Percentiles rank a stretch among this genome's conserved stretches.
phyloP scores from a whole-genome alignment of 2,329 filamentous ascomycete species.

The Phyllosticta citrichinensis region DNA sequence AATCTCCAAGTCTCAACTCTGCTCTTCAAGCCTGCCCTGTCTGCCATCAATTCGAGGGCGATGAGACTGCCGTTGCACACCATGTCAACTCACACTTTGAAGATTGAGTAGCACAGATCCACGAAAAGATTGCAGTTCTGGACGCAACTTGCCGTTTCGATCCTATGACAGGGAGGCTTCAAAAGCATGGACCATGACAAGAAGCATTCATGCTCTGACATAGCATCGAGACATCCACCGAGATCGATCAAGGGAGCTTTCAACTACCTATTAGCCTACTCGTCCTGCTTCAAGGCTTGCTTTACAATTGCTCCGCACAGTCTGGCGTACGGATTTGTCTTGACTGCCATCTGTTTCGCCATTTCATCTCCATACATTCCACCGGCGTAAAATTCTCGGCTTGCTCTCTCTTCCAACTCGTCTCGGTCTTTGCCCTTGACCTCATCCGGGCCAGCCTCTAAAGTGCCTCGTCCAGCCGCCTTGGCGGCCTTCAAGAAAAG shows the following conservation, averaged over 20 bases:
- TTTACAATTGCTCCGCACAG: conserved; percentile 53
- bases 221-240: background rate
- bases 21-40: conserved; percentile 47
- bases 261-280: conserved; percentile 8
- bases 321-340: conserved; percentile 54
- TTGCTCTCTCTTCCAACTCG: conserved; percentile 46
- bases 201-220: too few relatives aligned
- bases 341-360: conserved; percentile 47
- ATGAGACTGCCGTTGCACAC: conserved; percentile 56
- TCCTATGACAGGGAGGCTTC: too few relatives aligned
- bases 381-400: conserved; percentile 44
- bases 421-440: conserved; percentile 24
- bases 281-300: conserved; percentile 47
- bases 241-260: background rate
- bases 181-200: too few relatives aligned
- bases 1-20: conserved; percentile 15
- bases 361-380: conserved; percentile 47
- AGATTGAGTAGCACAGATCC: conserved; percentile 8
- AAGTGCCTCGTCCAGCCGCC: background rate
- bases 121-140: background rate
- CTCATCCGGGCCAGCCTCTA: conserved; percentile 19
- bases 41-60: conserved; percentile 56
- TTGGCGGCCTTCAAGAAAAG: conserved; percentile 32
- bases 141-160: too few relatives aligned
- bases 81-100: conserved; percentile 55